Evolutionary conservation across 768 basidiomycete species (phyloP), one percentile per base, ranked within the genome.

Genomic region (Mycena haematopus): DNA sequence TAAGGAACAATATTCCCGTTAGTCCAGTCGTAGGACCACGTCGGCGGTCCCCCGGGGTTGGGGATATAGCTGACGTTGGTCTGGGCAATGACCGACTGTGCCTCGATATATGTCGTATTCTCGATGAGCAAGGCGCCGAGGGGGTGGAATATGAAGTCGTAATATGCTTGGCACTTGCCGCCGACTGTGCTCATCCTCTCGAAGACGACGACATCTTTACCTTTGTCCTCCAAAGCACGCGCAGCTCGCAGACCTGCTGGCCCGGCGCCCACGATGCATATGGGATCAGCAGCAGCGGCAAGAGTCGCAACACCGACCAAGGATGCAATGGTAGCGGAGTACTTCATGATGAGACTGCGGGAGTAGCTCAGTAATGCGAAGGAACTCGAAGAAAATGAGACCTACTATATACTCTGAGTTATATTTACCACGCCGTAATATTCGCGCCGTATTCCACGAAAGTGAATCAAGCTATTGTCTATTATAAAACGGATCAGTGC

Each of bases 101-200:
- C 47, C 33, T 56, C 45, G 45, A 44, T 33, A 56, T 56, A 56
- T 15, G 55, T 56, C 33, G 46, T 44, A 44, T 56, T 56, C 22
- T 44, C 36, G 45, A 46, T 46, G 46, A 56, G 55, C 55, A 56
- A 31, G 55, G 55, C 55, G 45, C 55, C 55, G 44, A 56, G 46
- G 44, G 55, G 55, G 46, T 56, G 55, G 22, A 56, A 56, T 4
- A 31, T 9, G 29, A 9, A 31, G 45, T 56, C 55, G 47, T 56
- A 56, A 47, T 56, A 56, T 31, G 55, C 55, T 44, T 56, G 55
- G 55, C 55, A 56, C 35, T 56, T 56, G 31, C 55, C 55, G 31
- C 55, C 55, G 31, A 56, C 55, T 56, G 46, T 44, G 33, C 44
- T 44, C 44, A 46, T 44, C 55, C 47, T 56, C 45, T 56, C 55